Conservation (phyloP, 179 eudicot genomes). For the Amaranthus tricolor region DNA sequence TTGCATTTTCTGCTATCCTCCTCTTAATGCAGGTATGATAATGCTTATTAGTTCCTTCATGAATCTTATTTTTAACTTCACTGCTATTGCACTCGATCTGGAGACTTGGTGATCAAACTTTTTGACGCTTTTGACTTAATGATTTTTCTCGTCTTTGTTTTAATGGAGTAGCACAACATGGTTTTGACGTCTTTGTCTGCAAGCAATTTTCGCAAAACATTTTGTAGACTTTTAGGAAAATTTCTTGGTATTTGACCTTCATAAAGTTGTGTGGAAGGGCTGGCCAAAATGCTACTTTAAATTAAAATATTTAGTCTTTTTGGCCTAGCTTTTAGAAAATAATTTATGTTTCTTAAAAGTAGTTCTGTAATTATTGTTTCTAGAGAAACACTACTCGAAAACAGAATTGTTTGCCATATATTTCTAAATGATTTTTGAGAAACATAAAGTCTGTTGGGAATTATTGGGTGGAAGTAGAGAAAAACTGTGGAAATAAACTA, state of each 20-base stretch:
- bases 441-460: no score
- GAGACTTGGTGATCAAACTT: background rate
- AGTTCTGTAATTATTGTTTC: no score
- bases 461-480: no score
- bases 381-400: no score
- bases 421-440: no score
- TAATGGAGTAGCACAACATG: background rate
- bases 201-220: background rate
- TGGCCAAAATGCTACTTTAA: background rate
- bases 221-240: background rate
- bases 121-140: background rate
- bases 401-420: no score
- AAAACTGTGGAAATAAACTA: no score
- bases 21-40: constrained; percentile 74
- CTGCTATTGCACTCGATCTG: background rate
- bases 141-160: background rate
- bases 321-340: no score
- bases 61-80: background rate
- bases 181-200: background rate
- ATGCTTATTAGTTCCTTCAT: background rate
- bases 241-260: background rate
- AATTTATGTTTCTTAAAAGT: no score
- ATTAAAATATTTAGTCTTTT: background rate
- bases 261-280: background rate
- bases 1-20: constrained; percentile 59